Percentiles rank a stretch among this genome's conserved stretches.
Conservation (phyloP, 495 filamentous ascomycete species). For the Apodospora peruviana region DNA sequence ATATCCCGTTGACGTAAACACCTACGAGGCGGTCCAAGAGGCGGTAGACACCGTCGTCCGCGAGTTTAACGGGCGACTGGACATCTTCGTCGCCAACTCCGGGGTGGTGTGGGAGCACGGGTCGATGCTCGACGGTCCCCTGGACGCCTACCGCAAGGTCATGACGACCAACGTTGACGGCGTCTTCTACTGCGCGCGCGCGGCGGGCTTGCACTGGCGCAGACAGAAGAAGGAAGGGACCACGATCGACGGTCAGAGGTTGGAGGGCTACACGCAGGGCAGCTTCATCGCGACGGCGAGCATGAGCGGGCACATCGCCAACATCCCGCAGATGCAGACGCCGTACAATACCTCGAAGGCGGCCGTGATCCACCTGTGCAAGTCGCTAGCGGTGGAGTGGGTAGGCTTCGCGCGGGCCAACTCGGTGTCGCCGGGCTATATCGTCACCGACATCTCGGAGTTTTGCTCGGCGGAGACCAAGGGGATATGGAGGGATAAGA, state of each 20-base stretch:
- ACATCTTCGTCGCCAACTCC: constrained; percentile 77
- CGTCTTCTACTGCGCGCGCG: constrained; percentile 74
- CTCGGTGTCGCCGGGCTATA: constrained; percentile 80
- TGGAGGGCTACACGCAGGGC: constrained; percentile 61
- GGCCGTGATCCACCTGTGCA: constrained; percentile 78
- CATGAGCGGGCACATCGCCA: constrained; percentile 83
- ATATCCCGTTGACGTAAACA: constrained; percentile 65
- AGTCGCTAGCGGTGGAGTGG: constrained; percentile 81
- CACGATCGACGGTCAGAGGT: constrained; percentile 57
- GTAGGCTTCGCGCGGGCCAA: constrained; percentile 79
- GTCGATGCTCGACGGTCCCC: constrained; percentile 57
- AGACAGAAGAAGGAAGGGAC: constrained; percentile 58
- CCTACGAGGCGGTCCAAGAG: constrained; percentile 50
- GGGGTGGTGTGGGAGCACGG: constrained; percentile 72
- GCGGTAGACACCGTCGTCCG: constrained; percentile 53
- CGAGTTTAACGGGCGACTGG: constrained; percentile 70
- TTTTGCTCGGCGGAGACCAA: constrained; percentile 69
- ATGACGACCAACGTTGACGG: constrained; percentile 74
- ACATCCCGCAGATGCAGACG: constrained; percentile 79
- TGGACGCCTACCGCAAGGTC: constrained; percentile 63
- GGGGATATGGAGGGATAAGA: constrained; percentile 71
- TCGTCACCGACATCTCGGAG: constrained; percentile 73
- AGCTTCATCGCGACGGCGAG: constrained; percentile 75
- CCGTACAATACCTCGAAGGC: constrained; percentile 89
- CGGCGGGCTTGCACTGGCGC: constrained; percentile 63